Percentiles rank a stretch among this genome's conserved stretches.
phyloP scores from a whole-genome alignment of 2,329 filamentous ascomycete genomes.

The Teratosphaeria viscida region DNA sequence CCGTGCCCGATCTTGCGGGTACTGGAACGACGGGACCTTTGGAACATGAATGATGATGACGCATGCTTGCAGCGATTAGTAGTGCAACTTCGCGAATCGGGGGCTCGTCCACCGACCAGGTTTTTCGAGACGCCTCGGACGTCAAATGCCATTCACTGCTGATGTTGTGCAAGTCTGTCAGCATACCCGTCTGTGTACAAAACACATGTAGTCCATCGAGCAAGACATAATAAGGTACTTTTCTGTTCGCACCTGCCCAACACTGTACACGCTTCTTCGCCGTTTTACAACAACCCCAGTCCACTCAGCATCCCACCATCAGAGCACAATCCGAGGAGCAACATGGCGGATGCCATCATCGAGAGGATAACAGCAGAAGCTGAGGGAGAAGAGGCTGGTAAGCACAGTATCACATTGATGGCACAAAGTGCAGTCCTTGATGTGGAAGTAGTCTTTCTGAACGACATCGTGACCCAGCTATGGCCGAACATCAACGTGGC shows the following conservation, averaged over 20 bases:
- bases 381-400: slow-evolving; percentile 31
- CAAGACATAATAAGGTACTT: background rate
- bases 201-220: background rate
- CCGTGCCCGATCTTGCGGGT: no score
- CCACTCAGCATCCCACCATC: background rate
- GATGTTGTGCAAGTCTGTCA: background rate
- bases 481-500: slow-evolving; percentile 42
- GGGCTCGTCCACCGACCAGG: background rate
- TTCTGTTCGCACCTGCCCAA: background rate
- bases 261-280: background rate
- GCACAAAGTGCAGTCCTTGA: background rate
- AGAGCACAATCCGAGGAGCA: background rate
- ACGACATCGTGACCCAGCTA: slow-evolving; percentile 38
- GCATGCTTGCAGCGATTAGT: background rate
- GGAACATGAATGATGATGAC: background rate
- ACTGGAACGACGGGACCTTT: no score
- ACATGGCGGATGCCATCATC: slow-evolving; percentile 23
- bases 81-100: background rate
- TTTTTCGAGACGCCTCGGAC: background rate
- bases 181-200: background rate
- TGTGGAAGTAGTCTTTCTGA: slow-evolving; percentile 31
- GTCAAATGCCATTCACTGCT: background rate
- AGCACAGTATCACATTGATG: background rate
- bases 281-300: background rate
- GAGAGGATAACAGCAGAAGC: slow-evolving; percentile 33